Percentiles rank a stretch among this genome's conserved stretches.
These are phyloP conservation scores for Coelastrella sp. DNA, from an alignment of 139 green algal genomes.

Conservation along the genomic window DNA sequence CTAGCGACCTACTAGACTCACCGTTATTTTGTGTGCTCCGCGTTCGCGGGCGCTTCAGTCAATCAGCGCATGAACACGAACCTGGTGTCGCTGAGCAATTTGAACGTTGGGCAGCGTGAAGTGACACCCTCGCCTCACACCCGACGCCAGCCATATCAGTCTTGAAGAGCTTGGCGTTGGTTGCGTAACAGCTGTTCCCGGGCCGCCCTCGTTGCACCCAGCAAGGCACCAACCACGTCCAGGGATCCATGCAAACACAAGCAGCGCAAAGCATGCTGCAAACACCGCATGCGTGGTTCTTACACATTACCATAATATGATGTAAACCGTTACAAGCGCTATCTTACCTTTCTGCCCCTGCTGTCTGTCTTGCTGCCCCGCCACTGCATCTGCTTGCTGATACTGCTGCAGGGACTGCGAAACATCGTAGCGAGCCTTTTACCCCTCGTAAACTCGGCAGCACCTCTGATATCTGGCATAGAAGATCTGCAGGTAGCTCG, in stretches of 20 bases:
- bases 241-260: neutral
- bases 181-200: too few species aligned
- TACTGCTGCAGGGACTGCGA: constrained; percentile 21
- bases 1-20: too few species aligned
- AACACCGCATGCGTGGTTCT: neutral
- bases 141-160: too few species aligned
- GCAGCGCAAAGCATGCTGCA: neutral
- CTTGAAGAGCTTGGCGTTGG: too few species aligned
- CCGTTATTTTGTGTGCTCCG: too few species aligned
- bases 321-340: neutral
- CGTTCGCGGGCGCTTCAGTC: too few species aligned
- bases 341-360: neutral
- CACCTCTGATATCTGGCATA: neutral
- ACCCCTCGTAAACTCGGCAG: constrained; percentile 4
- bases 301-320: neutral
- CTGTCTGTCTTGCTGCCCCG: constrained; percentile 19
- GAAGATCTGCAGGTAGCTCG: neutral
- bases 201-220: neutral
- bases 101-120: too few species aligned
- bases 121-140: too few species aligned
- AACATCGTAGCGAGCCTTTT: constrained; percentile 18
- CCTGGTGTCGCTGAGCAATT: too few species aligned
- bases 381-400: neutral
- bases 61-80: too few species aligned
- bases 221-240: neutral